A percentile compares a stretch with the other conserved stretches of the same genome.
Evolutionary conservation across 306 rosid species (phyloP).

Genomic region (Crotalaria pallida): DNA sequence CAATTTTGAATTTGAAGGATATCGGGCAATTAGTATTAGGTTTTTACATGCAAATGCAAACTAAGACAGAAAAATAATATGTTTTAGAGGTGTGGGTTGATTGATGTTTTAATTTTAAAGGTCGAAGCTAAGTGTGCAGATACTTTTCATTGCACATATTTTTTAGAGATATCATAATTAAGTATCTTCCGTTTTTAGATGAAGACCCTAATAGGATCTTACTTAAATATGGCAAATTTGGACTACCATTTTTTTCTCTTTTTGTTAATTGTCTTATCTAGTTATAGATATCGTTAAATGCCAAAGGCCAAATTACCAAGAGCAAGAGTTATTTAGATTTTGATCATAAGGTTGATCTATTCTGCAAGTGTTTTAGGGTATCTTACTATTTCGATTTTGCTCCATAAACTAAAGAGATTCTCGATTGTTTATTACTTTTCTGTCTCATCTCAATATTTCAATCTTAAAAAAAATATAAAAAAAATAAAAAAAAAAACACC

Average conservation of each 20-base stretch:
- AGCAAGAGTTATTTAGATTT: not conserved
- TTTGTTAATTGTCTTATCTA: not conserved
- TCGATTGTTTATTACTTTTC: not conserved
- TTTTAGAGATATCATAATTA: not conserved
- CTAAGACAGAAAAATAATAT: not conserved
- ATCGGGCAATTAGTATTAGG: not conserved
- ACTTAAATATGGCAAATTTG: not conserved
- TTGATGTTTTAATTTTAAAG: not conserved
- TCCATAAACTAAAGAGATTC: not conserved
- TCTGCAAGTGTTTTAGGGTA: not conserved
- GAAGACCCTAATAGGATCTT: not conserved
- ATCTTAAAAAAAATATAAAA: too few species aligned
- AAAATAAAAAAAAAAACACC: too few species aligned
- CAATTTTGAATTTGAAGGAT: not conserved
- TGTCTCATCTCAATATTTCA: not conserved
- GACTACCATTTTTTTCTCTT: not conserved
- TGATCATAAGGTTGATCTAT: not conserved
- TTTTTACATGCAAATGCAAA: not conserved
- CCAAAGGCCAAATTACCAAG: not conserved
- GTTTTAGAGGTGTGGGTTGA: not conserved
- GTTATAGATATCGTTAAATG: not conserved
- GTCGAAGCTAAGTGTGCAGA: not conserved
- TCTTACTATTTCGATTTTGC: not conserved
- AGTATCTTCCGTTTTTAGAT: not conserved
- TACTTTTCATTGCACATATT: not conserved